Percentiles rank a stretch among this genome's conserved stretches.
phyloP scores from a whole-genome alignment of 352 stramenopile species.

The Pythium chondricola region DNA sequence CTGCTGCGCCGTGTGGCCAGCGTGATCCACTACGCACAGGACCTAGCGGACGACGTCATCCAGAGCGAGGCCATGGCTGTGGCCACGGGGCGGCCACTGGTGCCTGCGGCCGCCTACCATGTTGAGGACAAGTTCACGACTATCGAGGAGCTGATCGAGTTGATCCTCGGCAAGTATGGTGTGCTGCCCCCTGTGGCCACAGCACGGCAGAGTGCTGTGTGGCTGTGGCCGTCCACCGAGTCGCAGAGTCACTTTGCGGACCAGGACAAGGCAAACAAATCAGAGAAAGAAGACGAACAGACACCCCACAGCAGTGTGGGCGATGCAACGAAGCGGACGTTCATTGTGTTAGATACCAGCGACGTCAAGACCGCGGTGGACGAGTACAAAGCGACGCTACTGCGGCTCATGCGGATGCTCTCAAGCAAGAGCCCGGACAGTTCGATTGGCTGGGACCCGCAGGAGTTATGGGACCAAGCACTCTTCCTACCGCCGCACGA shows the following conservation, averaged over 20 bases:
- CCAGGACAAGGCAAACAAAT: too few species aligned
- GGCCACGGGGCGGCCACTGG: background rate
- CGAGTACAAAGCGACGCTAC: constrained; percentile 27
- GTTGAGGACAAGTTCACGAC: constrained; percentile 1
- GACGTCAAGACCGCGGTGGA: constrained; percentile 22
- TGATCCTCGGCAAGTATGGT: constrained; percentile 24
- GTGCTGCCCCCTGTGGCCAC: constrained; percentile 11
- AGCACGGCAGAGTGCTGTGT: background rate
- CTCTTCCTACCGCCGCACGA: constrained; percentile 51
- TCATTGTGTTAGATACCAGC: constrained; percentile 25
- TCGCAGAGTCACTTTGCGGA: too few species aligned
- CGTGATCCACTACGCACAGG: constrained; percentile 29
- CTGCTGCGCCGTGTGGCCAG: constrained; percentile 24
- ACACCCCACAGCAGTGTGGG: background rate
- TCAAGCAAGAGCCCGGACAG: constrained; percentile 38
- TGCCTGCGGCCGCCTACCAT: too few species aligned
- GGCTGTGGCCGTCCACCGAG: background rate
- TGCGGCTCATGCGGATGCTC: constrained; percentile 24
- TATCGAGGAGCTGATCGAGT: constrained; percentile 21
- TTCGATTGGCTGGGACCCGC: constrained; percentile 35
- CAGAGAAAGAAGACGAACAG: background rate
- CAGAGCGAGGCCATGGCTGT: background rate
- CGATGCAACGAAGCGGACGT: too few species aligned
- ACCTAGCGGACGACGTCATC: constrained; percentile 27
- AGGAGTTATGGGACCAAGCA: constrained; percentile 51